Evolutionary conservation across 1,284 basidiomycete species (phyloP), one percentile per base, ranked within the genome.

Genomic region (Ganoderma leucocontextum): DNA sequence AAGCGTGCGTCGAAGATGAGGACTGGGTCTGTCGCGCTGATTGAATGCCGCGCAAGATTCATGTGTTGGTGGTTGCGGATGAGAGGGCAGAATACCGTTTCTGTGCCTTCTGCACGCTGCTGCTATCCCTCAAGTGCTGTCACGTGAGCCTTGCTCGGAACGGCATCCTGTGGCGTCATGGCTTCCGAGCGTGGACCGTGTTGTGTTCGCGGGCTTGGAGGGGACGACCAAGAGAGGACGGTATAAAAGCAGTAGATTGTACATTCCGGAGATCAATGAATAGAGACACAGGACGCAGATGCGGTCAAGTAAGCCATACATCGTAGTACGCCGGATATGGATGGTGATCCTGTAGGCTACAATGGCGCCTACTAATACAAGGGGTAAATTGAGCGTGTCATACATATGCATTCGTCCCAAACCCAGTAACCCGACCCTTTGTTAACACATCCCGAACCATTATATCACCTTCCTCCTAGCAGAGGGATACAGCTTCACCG

Each of bases 11-110:
- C 90, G 71, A 91, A 86, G 75, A 96, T 89, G 74, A 91, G 89
- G 64, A 94, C 86, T 9, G 93, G 92, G 63, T 84, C 86, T 64
- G 93, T 92, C 44, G 95, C 86, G 72, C 91, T 91, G 80, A 97
- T 95, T 42, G 91, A 90, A 79, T 95, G 93, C 73, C 95, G 89
- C 70, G 91, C 94, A 76, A 97, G 87, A 86, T 97, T 95, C 95
- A 97, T 97, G 80, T 69, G 74, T 64, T 70, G 70, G 69, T 70
- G 70, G 71, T 75, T 70, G 69, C 65, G 67, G 71, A 62, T 60
- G 60, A 73, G 71, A 71, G 65, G 57, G 55, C 58, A 4, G 64
- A 62, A 55, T 62, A 61, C 57, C 63, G 61, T 61, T 52, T 60
- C 49, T 22, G 57, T 12, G 53, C 41, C 53, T 63, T 59, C 62